Percentiles rank a stretch among this genome's conserved stretches.
Conservation (phyloP, 75 land plant genomes). For the Pinus taeda region DNA sequence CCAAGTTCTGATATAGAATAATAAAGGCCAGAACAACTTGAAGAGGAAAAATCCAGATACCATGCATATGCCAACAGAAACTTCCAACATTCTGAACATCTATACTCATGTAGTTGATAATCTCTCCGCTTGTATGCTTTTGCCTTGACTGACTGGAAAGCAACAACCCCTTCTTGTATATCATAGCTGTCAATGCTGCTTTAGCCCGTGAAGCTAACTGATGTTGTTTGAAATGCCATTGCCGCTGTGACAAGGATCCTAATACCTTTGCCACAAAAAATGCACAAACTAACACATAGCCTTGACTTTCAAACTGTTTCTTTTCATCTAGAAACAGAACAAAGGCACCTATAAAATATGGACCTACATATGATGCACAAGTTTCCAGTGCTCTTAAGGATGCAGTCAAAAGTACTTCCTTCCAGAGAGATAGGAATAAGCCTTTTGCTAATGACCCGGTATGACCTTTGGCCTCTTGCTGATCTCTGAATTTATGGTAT, state of each 20-base stretch:
- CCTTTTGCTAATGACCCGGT: conserved; percentile 28
- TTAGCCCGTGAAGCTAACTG: conserved; percentile 26
- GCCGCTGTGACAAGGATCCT: conserved; percentile 43
- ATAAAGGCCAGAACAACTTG: conserved; percentile 41
- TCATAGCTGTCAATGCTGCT: conserved; percentile 36
- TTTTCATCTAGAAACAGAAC: conserved; percentile 45
- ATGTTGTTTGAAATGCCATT: conserved; percentile 37
- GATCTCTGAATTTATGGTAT: conserved; percentile 26
- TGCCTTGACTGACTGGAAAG: conserved; percentile 19
- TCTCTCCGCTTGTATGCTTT: conserved; percentile 45
- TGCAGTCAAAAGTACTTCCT: conserved; percentile 28
- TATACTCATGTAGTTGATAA: conserved; percentile 56
- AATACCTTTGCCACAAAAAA: conserved; percentile 45
- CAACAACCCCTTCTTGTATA: conserved; percentile 51
- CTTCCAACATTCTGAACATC: conserved; percentile 58
- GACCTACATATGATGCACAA: conserved; percentile 56
- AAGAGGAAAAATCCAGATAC: conserved; percentile 48
- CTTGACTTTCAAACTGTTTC: conserved; percentile 22
- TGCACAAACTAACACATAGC: conserved; percentile 33
- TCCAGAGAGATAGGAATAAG: conserved; percentile 28
- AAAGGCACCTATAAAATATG: conserved; percentile 54
- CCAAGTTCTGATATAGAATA: conserved; percentile 49
- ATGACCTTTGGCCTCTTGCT: conserved; percentile 21
- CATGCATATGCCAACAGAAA: conserved; percentile 46
- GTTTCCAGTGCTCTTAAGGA: conserved; percentile 24